phyloP scores from a whole-genome alignment of 2,329 filamentous ascomycete genomes.

The Paracoccidioides lutzii region DNA sequence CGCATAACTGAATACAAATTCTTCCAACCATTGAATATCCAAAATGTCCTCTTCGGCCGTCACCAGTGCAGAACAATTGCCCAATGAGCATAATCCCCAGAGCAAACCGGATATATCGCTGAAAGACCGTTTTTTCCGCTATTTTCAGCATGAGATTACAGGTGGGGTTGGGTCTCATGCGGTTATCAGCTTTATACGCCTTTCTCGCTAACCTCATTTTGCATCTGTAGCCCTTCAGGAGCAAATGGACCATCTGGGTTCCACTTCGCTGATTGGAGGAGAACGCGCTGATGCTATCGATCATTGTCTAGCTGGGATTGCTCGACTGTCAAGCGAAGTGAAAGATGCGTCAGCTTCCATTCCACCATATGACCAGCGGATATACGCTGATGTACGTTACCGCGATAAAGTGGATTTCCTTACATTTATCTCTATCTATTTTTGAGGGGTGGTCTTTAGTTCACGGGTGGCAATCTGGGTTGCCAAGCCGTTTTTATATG shows the following conservation, averaged over 20 bases:
- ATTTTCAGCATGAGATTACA: constrained; percentile 64
- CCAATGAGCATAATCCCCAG: constrained; percentile 18
- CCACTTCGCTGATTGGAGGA: constrained; percentile 50
- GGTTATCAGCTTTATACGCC: background rate
- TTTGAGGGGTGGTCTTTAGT: background rate
- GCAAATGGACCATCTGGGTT: constrained; percentile 56
- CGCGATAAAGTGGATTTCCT: constrained; percentile 11
- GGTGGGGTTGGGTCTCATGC: constrained; percentile 35
- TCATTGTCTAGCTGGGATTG: constrained; percentile 65
- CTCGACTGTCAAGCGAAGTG: constrained; percentile 68
- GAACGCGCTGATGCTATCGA: constrained; percentile 74
- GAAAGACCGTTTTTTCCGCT: constrained; percentile 72
- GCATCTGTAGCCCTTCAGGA: constrained; percentile 53
- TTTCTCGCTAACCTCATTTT: background rate
- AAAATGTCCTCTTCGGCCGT: background rate
- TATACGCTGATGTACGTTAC: constrained; percentile 58
- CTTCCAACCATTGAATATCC: too few species aligned
- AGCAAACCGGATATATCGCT: constrained; percentile 31
- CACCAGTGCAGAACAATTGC: background rate
- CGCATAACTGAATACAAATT: too few species aligned
- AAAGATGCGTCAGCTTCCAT: constrained; percentile 71
- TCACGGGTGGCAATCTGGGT: too few species aligned
- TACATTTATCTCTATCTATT: background rate
- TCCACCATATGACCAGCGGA: constrained; percentile 78
- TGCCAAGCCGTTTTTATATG: background rate